phyloP scores from a whole-genome alignment of 2,329 filamentous ascomycete genomes.

The Cephalotrichum gorgonifer region DNA sequence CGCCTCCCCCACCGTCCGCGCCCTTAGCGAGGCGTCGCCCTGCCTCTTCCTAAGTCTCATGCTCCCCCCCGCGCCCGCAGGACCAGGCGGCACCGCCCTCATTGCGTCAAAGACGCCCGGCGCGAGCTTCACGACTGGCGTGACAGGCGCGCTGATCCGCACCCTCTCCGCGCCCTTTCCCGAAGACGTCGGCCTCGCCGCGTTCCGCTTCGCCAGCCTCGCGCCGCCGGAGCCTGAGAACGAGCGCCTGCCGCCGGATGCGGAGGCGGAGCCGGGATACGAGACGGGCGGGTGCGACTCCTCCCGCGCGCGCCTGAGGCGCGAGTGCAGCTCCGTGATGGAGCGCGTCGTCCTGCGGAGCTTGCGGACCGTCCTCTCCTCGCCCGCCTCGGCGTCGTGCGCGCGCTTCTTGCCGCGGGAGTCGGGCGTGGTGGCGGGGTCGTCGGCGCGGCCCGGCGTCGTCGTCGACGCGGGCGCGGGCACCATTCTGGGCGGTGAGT shows the following conservation, averaged over 20 bases:
- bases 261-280: neutral
- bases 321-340: conserved; percentile 26
- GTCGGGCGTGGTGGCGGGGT: conserved; percentile 5
- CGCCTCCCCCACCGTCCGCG: neutral
- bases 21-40: neutral
- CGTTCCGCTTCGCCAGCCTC: neutral
- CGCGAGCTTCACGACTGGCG: conserved; percentile 5
- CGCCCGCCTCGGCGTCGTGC: conserved; percentile 24
- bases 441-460: conserved; percentile 4
- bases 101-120: conserved; percentile 7
- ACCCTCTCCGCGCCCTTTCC: neutral
- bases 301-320: conserved; percentile 19
- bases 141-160: neutral
- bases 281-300: conserved; percentile 13
- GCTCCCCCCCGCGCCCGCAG: neutral
- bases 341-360: conserved; percentile 39
- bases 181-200: neutral
- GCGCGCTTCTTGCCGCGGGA: conserved; percentile 41
- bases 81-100: too few species aligned
- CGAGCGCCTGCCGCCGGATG: neutral
- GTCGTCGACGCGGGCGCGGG: conserved; percentile 11
- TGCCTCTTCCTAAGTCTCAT: neutral
- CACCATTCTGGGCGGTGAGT: neutral
- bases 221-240: neutral
- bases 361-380: conserved; percentile 31